Conservation (phyloP, 805 yeast genomes). For the Cyberlindnera euphorbiiphila region DNA sequence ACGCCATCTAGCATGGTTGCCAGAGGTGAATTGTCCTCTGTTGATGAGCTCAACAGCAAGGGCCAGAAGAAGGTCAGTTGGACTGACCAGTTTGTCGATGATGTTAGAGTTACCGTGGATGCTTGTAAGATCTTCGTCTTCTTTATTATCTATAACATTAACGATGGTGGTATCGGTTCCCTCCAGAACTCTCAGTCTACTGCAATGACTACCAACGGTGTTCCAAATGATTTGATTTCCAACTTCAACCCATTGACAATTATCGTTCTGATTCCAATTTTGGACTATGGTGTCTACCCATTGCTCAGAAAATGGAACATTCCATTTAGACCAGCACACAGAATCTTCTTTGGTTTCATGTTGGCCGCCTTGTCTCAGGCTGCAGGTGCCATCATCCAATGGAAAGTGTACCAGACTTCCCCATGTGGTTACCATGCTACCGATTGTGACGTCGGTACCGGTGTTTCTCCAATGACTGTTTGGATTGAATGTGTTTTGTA, state of each 20-base stretch:
- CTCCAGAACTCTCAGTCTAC: slow-evolving; percentile 51
- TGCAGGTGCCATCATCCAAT: slow-evolving; percentile 54
- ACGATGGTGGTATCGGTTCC: slow-evolving; percentile 59
- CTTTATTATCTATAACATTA: slow-evolving; percentile 73
- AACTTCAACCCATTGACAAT: slow-evolving; percentile 73
- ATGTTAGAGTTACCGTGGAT: slow-evolving; percentile 56
- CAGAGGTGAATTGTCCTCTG: slow-evolving; percentile 28
- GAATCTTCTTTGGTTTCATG: slow-evolving; percentile 67
- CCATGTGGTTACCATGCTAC: slow-evolving; percentile 69
- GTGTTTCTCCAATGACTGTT: slow-evolving; percentile 46
- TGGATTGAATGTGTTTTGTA: slow-evolving; percentile 67
- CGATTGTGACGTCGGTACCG: slow-evolving; percentile 39
- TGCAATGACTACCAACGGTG: slow-evolving; percentile 67
- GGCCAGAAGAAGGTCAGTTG: slow-evolving; percentile 38
- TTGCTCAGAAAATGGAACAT: slow-evolving; percentile 42
- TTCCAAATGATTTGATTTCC: slow-evolving; percentile 78
- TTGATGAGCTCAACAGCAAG: slow-evolving; percentile 20
- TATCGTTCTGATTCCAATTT: slow-evolving; percentile 72
- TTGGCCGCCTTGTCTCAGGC: slow-evolving; percentile 42
- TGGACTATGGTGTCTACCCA: slow-evolving; percentile 59
- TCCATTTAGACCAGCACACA: slow-evolving; percentile 65
- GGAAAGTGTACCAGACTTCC: slow-evolving; percentile 61
- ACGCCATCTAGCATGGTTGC: slow-evolving; percentile 54
- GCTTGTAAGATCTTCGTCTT: slow-evolving; percentile 73
- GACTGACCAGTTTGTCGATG: slow-evolving; percentile 71